Evolutionary conservation across 768 basidiomycete genomes (phyloP), one percentile per base, ranked within the genome.

Genomic region (Kwoniella mangroviensis): DNA sequence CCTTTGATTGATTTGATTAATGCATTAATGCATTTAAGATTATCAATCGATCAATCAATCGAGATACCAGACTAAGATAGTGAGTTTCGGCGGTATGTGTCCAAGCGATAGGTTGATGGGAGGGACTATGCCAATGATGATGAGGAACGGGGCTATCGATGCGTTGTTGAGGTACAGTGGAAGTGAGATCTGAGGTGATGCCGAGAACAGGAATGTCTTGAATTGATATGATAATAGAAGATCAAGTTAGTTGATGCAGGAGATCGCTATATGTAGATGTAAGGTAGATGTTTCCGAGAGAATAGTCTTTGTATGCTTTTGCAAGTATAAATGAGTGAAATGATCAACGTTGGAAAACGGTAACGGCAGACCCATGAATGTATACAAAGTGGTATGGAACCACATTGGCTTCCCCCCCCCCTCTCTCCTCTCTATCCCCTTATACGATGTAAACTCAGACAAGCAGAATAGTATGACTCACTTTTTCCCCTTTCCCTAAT

Each of bases 1-100:
- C 58, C 58, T 60, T 60, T 60, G 42, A 60, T 45, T 60, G 58
- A 26, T 60, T 42, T 42, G 41, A 60, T 60, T 60, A 34, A 57
- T 57, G 56, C 24, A 4, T 41, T 26, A 13, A 34, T 57, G 56
- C 7, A 40, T 26, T 13, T 1, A 57, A 13, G 56, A n/a, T 55
- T 17, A 55, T 28, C 40, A 22, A 58, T 58, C 26, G 11, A 58
- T 28, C 24, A 28, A 17, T 12, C n/a, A 15, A 28, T 58, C 40
- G 7, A 40, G 54, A 55, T 55, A 51, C 17, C 4, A 17, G 15
- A 21, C 15, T 51, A 51, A 51, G 49, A 51, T 51, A 21, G 21
- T 51, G 5, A 13, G 21, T 51, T 9, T 51, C 11, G 10, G 49
- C 11, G 10, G 49, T 51, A 9, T 51, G 15, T 51, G 15, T 21